Percentiles rank a stretch among this genome's conserved stretches.
Conservation (phyloP, 257 asterid genomes). For the Salvia splendens region DNA sequence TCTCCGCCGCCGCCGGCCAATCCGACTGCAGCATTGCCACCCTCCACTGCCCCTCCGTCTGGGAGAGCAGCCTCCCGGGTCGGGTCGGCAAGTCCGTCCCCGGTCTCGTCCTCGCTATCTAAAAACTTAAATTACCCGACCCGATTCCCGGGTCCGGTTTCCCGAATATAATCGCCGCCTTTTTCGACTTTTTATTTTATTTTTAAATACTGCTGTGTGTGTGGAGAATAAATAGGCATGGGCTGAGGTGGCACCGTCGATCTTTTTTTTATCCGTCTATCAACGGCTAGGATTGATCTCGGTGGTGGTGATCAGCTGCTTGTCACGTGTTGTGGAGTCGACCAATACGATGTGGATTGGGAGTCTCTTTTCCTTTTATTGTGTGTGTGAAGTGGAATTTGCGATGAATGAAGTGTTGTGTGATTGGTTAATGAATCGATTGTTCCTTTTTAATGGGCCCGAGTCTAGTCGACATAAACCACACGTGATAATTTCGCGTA, state of each 20-base stretch:
- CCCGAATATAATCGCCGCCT: constrained; percentile 1
- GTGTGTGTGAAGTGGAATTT: constrained; percentile 30
- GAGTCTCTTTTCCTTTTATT: constrained; percentile 29
- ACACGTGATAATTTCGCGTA: constrained; percentile 18
- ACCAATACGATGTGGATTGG: constrained; percentile 41
- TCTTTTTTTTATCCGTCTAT: constrained; percentile 34
- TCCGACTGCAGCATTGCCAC: constrained; percentile 40
- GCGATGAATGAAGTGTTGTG: constrained; percentile 33
- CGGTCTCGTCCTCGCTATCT: constrained; percentile 58
- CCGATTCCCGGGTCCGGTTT: background rate
- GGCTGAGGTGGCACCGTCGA: constrained; percentile 40
- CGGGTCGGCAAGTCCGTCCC: constrained; percentile 91
- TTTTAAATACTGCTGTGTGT: background rate
- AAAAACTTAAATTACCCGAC: background rate
- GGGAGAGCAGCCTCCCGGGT: constrained; percentile 81
- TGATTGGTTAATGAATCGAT: constrained; percentile 17
- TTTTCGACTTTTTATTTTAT: background rate
- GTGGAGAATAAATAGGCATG: constrained; percentile 24
- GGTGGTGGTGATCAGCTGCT: constrained; percentile 32
- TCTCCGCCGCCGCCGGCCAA: constrained; percentile 36
- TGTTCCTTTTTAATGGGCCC: background rate
- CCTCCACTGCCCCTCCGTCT: constrained; percentile 69
- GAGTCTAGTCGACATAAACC: background rate
- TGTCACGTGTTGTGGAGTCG: constrained; percentile 25
- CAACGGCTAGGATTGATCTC: constrained; percentile 30